These are phyloP conservation scores for Dendrobium catenatum DNA, from an alignment of 106 monocot species.

Conservation along the genomic window DNA sequence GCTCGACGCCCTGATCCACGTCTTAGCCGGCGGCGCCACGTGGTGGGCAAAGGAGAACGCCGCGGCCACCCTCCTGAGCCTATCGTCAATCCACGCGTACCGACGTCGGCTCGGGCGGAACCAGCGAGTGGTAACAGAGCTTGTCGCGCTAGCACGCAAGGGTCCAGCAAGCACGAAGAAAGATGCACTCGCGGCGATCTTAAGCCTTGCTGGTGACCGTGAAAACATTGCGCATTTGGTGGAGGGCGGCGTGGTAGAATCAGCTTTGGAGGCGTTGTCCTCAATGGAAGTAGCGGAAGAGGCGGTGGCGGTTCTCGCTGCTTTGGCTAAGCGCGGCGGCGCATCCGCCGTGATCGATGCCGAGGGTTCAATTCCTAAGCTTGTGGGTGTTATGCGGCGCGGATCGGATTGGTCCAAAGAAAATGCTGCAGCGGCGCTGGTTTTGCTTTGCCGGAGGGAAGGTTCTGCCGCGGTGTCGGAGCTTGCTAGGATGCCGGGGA, in stretches of 20 bases:
- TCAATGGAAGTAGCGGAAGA: slow-evolving; percentile 32
- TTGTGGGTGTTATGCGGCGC: slow-evolving; percentile 33
- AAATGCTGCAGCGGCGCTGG: slow-evolving; percentile 48
- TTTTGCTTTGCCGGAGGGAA: slow-evolving; percentile 28
- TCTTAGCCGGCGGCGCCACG: slow-evolving; percentile 34
- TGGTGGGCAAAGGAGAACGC: slow-evolving; percentile 78
- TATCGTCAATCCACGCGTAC: slow-evolving; percentile 49
- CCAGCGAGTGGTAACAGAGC: slow-evolving; percentile 19
- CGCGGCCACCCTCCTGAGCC: slow-evolving; percentile 47
- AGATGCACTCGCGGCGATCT: slow-evolving; percentile 50
- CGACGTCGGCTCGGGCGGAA: slow-evolving; percentile 42
- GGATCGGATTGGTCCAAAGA: slow-evolving; percentile 63
- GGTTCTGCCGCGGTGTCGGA: slow-evolving; percentile 26
- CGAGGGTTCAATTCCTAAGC: slow-evolving; percentile 26
- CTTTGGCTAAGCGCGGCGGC: slow-evolving; percentile 61
- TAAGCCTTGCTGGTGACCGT: slow-evolving; percentile 55
- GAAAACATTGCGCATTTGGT: slow-evolving; percentile 53
- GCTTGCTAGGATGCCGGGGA: slow-evolving; percentile 36
- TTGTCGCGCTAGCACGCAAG: slow-evolving; percentile 30
- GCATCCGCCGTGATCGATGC: slow-evolving; percentile 33
- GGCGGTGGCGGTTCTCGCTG: slow-evolving; percentile 56
- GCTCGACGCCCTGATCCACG: slow-evolving; percentile 32
- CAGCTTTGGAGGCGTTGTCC: slow-evolving; percentile 28
- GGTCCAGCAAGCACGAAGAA: slow-evolving; percentile 47
- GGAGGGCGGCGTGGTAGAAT: slow-evolving; percentile 31